Base-by-base conservation (phyloP, 345 rosid genomes). In the Moricandia moricandioides region DNA sequence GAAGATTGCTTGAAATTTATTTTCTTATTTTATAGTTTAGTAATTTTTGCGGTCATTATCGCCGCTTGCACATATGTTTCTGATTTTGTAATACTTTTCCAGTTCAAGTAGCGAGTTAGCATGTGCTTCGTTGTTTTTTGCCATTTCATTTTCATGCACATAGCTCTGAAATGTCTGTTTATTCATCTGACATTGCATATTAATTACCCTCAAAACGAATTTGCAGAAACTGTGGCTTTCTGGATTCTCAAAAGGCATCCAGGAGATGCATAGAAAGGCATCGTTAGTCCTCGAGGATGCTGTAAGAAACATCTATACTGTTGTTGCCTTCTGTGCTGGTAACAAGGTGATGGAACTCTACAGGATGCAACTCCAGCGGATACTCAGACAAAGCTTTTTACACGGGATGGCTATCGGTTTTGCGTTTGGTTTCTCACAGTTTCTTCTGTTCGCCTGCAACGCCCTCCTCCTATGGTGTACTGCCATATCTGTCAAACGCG, bases 231-330 rank as follows among this genome's bases (percentile, higher is more conserved):
- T 92, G 78, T 96, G 99, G 99, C 98, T 96, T n/a, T 94, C 91
- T 72, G 99, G 99, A 82, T 96, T 96, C 82, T 96, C 99, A 12
- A 86, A 88, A 82, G 99, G 99, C 54, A 96, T 96, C 81, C 99
- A 96, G 86, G 98, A 92, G 87, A 92, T 96, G 99, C 99, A 96
- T 77, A 76, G 97, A 78, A 96, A 96, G 85, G 99, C 99, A 55
- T 92, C 98, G 34, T 84, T 96, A 83, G 99, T 96, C 69, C 99
- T 96, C 37, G 99, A 96, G 84, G 99, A 96, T 84, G 96, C 99
- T 55, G 99, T 96, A 49, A 88, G 98, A 77, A 96, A 96, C 80
- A 96, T 96, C 57, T 95, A 95, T 76, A 95, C 99, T 4, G 99
- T 96, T n/a, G 99, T 96, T 59, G 96, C 99, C 60, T 96, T 92